These are phyloP conservation scores for Dacryopinax spathularia DNA, from an alignment of 768 basidiomycete species.

Conservation along the genomic window DNA sequence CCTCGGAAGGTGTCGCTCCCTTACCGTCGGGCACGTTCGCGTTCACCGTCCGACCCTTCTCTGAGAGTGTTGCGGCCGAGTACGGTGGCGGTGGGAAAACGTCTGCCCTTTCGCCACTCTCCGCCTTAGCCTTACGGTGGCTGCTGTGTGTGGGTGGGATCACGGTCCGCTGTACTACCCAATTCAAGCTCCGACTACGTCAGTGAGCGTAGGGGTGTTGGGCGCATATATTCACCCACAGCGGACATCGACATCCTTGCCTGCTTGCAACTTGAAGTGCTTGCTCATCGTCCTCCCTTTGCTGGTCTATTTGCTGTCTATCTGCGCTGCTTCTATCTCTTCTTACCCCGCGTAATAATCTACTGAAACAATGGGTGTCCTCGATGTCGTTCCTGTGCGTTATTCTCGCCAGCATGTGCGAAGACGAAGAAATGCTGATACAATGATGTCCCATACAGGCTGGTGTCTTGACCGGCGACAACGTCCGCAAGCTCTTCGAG, in stretches of 20 bases:
- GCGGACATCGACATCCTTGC: not conserved
- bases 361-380: constrained; percentile 46
- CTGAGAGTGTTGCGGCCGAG: no score
- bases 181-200: constrained; percentile 1
- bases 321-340: no score
- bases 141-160: not conserved
- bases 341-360: not conserved
- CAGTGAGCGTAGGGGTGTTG: not conserved
- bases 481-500: constrained; percentile 88
- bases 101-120: not conserved
- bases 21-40: not conserved
- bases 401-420: not conserved
- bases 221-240: constrained; percentile 3
- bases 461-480: constrained; percentile 89
- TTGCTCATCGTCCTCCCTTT: not conserved
- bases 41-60: no score
- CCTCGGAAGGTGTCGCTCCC: not conserved
- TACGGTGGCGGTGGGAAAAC: not conserved
- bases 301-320: no score
- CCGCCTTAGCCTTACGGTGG: no score
- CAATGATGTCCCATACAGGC: constrained; percentile 35
- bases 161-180: not conserved
- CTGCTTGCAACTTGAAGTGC: no score
- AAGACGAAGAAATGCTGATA: not conserved
- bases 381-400: constrained; percentile 73